Conservation (phyloP, 23 red algal species). For the Gracilaria gracilis region DNA sequence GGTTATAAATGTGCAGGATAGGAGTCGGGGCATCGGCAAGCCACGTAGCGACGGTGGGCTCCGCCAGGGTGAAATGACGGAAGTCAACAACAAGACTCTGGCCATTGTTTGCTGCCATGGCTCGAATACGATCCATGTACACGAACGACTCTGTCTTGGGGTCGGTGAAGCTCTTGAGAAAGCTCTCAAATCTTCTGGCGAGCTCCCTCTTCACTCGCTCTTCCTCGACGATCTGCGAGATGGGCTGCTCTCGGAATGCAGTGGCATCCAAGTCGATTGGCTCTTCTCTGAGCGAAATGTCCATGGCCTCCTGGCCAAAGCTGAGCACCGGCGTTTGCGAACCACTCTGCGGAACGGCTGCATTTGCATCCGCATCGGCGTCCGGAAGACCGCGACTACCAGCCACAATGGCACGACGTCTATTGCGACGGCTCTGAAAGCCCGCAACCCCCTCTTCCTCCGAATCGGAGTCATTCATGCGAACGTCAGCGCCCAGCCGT, state of each 20-base stretch:
- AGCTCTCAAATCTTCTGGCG: conserved; percentile 66
- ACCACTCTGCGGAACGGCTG: conserved; percentile 3
- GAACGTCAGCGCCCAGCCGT: neutral
- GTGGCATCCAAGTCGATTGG: conserved; percentile 74
- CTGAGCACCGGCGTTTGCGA: conserved; percentile 34
- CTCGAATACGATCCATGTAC: conserved; percentile 86
- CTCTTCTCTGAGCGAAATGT: conserved; percentile 47
- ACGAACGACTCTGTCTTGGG: conserved; percentile 76
- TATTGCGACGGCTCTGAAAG: conserved; percentile 19
- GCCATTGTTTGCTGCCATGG: conserved; percentile 87
- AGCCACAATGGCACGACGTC: conserved; percentile 49
- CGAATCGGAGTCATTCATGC: conserved; percentile 58
- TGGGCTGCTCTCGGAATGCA: conserved; percentile 46
- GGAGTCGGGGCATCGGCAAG: conserved; percentile 94
- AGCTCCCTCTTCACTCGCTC: conserved; percentile 76
- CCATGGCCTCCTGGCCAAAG: conserved; percentile 47
- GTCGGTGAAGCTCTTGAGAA: conserved; percentile 79
- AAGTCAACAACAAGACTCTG: conserved; percentile 95
- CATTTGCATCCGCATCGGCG: neutral
- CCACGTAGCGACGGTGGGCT: conserved; percentile 95
- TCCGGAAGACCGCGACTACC: conserved; percentile 4
- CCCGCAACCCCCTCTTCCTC: conserved; percentile 60
- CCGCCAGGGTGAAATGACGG: conserved; percentile 72
- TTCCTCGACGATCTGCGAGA: conserved; percentile 67
- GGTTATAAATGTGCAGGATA: conserved; percentile 91